Base-by-base conservation (phyloP, 768 basidiomycete species). In the Boletus fagicola region DNA sequence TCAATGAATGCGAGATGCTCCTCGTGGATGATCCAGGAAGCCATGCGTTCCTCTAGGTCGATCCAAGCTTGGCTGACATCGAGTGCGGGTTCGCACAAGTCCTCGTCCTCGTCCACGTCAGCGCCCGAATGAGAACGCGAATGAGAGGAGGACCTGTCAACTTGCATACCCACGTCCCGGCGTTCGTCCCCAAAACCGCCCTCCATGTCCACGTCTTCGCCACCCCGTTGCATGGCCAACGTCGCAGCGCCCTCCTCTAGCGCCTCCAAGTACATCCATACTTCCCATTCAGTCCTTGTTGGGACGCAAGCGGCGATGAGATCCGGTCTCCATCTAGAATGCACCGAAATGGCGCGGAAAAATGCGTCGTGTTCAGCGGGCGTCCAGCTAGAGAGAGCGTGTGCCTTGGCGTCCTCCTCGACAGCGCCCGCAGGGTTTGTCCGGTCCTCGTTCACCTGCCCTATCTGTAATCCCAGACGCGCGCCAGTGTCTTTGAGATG, bases 311-410 rank as follows among this genome's bases (percentile, higher is more conserved):
- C 77, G 0, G 90, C 84, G 49, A 94, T 87, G 47, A 93, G 78
- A 69, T 94, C 92, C 0, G 90, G 88, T 22, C 90, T 75, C 43
- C 88, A 77, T 26, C 88, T 80, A 20, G 91, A 93, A 70, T 88
- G 75, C 2, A 84, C 68, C 28, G 79, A 72, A 22, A 94, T 70
- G 0, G 81, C 86, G 68, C 83, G 86, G 69, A 92, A 94, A 72
- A 94, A 90, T 0, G 66, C 61, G 28, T 83, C 77, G 59, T 88
- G 87, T 65, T 94, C 92, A n/a, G 72, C 61, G 1, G 78, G 68
- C 4, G 86, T 83, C 92, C 92, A 94, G 56, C 73, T 5, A 8
- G 65, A 38, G 38, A 10, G 20, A 0, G 50, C 10, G 6, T 22
- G 31, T n/a, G 45, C 24, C 30, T 52, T 54, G 31, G 20, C 11